Evolutionary conservation across 768 basidiomycete genomes (phyloP), one percentile per base, ranked within the genome.

Genomic region (Holtermannia corniformis): DNA sequence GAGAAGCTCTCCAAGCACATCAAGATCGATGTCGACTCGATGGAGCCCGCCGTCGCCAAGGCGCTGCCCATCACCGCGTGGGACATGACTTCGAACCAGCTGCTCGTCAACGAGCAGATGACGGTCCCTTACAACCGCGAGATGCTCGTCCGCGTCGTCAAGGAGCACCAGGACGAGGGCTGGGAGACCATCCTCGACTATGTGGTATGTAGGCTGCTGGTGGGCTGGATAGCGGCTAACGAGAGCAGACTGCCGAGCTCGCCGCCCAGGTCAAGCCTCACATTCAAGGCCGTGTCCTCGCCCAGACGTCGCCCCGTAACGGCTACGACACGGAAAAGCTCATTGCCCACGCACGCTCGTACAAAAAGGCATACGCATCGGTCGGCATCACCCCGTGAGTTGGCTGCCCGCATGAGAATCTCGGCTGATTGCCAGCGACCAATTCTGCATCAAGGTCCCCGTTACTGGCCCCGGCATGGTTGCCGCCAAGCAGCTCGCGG

Each of bases 361-460:
- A 66, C 55, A 50, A 52, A 21, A 47, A 57, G n/a, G 58, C 53
- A 11, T 66, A 55, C 53, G 52, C 61, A 7, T 59, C 58, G 19
- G 64, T 59, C 21, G 66, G 64, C 26, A 65, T 68, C 49, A 40
- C 52, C 50, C 76, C 77, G 58, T 61, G 42, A 49, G 58, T 50
- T 24, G n/a, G n/a, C n/a, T n/a, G 4, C 50, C n/a, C 25, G 27
- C 14, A 11, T 49, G 12, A 21, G 16, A 49, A 13, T 20, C 7
- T 28, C 4, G 25, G 10, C 4, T 19, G n/a, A 19, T 21, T 47
- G 21, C 14, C 53, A 66, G 62, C 41, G 71, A 75, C 22, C 74
- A 79, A 11, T 78, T 79, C 21, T 80, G 79, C 61, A 78, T 82
- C 67, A 82, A 82, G 63, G 79, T 82, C 41, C 81, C 80, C 16